Conservation (phyloP, 1,284 basidiomycete species). For the Hypsizygus ulmarius region DNA sequence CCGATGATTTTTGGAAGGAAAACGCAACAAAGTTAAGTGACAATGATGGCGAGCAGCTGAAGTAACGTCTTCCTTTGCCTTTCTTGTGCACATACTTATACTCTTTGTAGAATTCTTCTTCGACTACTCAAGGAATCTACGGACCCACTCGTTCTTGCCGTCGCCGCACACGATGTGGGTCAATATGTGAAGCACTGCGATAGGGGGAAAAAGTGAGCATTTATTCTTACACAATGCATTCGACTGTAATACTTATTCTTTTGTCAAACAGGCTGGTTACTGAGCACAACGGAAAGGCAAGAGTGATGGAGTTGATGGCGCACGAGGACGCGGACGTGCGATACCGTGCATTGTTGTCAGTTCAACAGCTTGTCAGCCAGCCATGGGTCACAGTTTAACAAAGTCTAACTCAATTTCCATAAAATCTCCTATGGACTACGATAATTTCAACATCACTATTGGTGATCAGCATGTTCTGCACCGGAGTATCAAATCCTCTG, state of each 20-base stretch:
- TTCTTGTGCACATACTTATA: not conserved
- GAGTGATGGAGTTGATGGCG: constrained; percentile 94
- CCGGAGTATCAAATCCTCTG: not conserved
- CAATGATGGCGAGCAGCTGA: constrained; percentile 75
- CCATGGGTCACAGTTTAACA: constrained; percentile 57
- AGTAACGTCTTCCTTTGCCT: constrained; percentile 41
- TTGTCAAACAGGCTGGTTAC: constrained; percentile 60
- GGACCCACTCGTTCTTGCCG: constrained; percentile 79
- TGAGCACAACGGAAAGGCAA: constrained; percentile 83
- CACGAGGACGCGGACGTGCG: constrained; percentile 87
- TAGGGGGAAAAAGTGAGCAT: constrained; percentile 80
- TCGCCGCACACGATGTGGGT: constrained; percentile 90
- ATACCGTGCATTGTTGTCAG: constrained; percentile 86
- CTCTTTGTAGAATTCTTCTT: constrained; percentile 59
- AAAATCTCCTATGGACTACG: not conserved
- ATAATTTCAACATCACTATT: not conserved
- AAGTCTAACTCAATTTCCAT: not conserved
- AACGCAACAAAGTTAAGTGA: constrained; percentile 87
- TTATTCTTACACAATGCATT: not conserved
- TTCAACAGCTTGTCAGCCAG: constrained; percentile 79
- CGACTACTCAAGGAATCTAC: constrained; percentile 67
- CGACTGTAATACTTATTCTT: constrained; percentile 5
- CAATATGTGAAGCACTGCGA: constrained; percentile 92
- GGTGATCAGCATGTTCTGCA: not conserved
- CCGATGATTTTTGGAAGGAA: constrained; percentile 97